Base-by-base conservation (phyloP, 768 basidiomycete genomes). In the Psilocybe subaeruginosa region DNA sequence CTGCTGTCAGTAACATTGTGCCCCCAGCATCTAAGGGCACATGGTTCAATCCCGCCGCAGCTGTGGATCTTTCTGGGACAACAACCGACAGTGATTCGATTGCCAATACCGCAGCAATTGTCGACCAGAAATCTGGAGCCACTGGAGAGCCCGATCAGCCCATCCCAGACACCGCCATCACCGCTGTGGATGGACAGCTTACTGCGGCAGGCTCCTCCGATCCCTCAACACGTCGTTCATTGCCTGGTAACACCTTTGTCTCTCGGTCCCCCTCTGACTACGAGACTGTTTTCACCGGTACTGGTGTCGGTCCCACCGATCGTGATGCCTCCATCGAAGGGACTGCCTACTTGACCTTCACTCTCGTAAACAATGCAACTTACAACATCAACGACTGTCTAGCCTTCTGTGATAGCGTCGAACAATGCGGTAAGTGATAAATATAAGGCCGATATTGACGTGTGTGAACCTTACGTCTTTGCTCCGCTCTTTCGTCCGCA, bases 341-440 rank as follows among this genome's bases (percentile, higher is more conserved):
- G n/a, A 82, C 80, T 0, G 80, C 80, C 1, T 82, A 81, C 65
- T 69, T 82, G 29, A 82, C 81, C 9, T 84, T 77, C 65, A 80
- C 78, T 1, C 68, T 82, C 39, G 76, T 84, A 2, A 63, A 69
- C 54, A 82, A 82, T 64, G 62, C 74, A 31, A 83, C 82, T 2
- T 82, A 82, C 67, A 72, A 78, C 65, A 71, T 82, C 47, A 65
- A 77, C 23, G 80, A 66, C 23, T 84, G 81, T 67, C 72, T 80
- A 35, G 66, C 64, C 1, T 82, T 76, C 63, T 82, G 81, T 56
- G 71, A 74, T 43, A 62, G 66, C 2, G 72, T 78, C 14, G 54
- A 73, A 0, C 69, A 64, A 7, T 84, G 82, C 69, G 81, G 82
- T 82, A 68, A 45, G 78, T 74, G 33, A n/a, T 30, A n/a, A 39